These are phyloP conservation scores for Ambrosia hybrid DNA, from an alignment of 140 eudicot genomes.

Conservation along the genomic window DNA sequence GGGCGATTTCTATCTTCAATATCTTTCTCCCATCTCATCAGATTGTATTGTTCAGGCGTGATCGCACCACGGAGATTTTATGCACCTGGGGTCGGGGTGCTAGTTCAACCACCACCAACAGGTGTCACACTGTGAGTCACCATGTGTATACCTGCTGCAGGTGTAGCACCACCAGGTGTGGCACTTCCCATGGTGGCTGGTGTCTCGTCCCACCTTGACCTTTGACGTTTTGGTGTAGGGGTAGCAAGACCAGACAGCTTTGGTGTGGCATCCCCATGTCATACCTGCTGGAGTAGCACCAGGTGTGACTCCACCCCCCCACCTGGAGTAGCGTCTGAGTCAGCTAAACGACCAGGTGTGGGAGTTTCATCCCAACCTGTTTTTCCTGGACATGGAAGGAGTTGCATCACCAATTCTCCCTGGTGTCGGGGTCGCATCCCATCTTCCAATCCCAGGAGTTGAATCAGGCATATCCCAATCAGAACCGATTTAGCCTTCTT, in stretches of 20 bases:
- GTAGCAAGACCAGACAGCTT: conserved; percentile 86
- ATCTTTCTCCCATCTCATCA: conserved; percentile 92
- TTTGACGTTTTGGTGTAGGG: conserved; percentile 90
- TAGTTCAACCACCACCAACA: conserved; percentile 75
- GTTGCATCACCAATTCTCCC: conserved; percentile 89
- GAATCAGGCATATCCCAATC: conserved; percentile 99
- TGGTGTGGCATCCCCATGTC: conserved; percentile 98
- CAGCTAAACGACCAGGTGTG: conserved; percentile 79
- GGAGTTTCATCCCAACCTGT: conserved; percentile 98
- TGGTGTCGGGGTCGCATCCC: conserved; percentile 99
- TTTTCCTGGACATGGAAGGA: conserved; percentile 67
- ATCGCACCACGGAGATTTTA: conserved; percentile 62
- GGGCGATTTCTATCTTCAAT: conserved; percentile 96
- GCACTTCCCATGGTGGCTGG: conserved; percentile 97
- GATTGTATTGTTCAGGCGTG: conserved; percentile 91
- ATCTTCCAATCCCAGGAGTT: conserved; percentile 91
- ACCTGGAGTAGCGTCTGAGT: conserved; percentile 91
- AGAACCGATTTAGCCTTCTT: conserved; percentile 75
- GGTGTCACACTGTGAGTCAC: conserved; percentile 98
- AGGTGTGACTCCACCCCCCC: conserved; percentile 92
- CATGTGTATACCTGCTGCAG: conserved; percentile 76
- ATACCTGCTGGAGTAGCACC: conserved; percentile 99
- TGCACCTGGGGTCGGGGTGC: conserved; percentile 97
- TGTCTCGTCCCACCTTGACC: conserved; percentile 99
- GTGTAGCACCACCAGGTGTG: conserved; percentile 82